Percentiles rank a stretch among this genome's conserved stretches.
These are phyloP conservation scores for Vanrija pseudolonga DNA, from an alignment of 1,284 basidiomycete species.

Conservation along the genomic window DNA sequence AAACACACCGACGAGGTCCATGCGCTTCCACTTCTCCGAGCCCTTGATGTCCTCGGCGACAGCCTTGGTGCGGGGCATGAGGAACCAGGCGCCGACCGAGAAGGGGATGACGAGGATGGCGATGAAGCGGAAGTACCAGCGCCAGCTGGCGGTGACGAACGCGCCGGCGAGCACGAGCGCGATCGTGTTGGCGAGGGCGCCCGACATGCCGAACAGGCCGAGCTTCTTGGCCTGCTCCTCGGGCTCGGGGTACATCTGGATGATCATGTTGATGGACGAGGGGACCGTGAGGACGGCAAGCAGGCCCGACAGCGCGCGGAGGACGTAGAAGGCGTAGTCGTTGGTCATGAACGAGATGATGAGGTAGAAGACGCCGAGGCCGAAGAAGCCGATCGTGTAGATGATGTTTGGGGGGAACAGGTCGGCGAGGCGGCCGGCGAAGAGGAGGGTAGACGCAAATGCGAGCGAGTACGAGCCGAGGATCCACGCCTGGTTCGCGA, in stretches of 20 bases:
- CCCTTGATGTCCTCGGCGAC: conserved; percentile 38
- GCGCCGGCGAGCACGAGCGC: conserved; percentile 41
- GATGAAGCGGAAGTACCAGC: conserved; percentile 47
- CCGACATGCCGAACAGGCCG: conserved; percentile 42
- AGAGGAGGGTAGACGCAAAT: conserved; percentile 38
- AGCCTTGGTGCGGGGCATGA: conserved; percentile 40
- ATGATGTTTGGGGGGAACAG: conserved; percentile 41
- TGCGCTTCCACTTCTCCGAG: conserved; percentile 42
- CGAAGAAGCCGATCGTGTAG: conserved; percentile 41
- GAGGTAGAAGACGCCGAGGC: conserved; percentile 41
- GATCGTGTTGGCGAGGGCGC: conserved; percentile 31
- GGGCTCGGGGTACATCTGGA: conserved; percentile 44
- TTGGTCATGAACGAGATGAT: conserved; percentile 45
- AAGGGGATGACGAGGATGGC: conserved; percentile 39
- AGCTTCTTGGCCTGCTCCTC: conserved; percentile 40
- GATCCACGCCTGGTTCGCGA: conserved; percentile 18
- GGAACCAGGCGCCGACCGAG: conserved; percentile 31
- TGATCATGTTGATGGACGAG: conserved; percentile 43
- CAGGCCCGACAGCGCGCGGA: conserved; percentile 41
- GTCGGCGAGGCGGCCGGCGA: conserved; percentile 41
- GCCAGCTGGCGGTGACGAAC: conserved; percentile 41
- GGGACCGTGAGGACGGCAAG: conserved; percentile 45
- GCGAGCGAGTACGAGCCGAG: conserved; percentile 16
- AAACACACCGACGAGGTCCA: conserved; percentile 43
- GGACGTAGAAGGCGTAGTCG: conserved; percentile 45